Percentiles rank a stretch among this genome's conserved stretches.
phyloP scores from a whole-genome alignment of 2,329 filamentous ascomycete species.

The Cordyceps cateniannulata region DNA sequence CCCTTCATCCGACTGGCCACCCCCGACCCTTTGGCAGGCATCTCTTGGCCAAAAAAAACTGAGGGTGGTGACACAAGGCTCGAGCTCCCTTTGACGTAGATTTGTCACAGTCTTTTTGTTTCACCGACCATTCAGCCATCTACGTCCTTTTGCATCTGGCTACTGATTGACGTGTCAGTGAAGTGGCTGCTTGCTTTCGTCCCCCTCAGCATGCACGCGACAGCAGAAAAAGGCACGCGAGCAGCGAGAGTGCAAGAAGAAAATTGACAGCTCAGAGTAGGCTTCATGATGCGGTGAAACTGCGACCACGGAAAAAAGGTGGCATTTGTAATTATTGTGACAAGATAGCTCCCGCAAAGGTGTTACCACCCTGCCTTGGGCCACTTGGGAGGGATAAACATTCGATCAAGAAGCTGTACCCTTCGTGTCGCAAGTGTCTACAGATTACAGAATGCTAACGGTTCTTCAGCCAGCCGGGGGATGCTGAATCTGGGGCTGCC shows the following conservation, averaged over 20 bases:
- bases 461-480: too few species aligned
- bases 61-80: background rate
- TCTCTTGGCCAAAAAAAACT: background rate
- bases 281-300: background rate
- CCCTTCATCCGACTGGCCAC: background rate
- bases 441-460: too few species aligned
- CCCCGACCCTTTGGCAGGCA: background rate
- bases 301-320: background rate
- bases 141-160: background rate
- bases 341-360: background rate
- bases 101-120: background rate
- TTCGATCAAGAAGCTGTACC: background rate
- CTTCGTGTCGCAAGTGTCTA: background rate
- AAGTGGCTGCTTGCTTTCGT: background rate
- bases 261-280: background rate
- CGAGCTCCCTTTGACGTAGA: background rate
- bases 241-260: background rate
- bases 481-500: background rate
- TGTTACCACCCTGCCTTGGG: background rate
- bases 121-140: constrained; percentile 8
- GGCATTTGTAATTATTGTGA: background rate
- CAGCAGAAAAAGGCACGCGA: background rate
- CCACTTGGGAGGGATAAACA: background rate
- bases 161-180: constrained; percentile 2
- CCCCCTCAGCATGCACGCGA: background rate